Conservation (phyloP, 805 yeast genomes). For the Saccharomycopsis capsularis region DNA sequence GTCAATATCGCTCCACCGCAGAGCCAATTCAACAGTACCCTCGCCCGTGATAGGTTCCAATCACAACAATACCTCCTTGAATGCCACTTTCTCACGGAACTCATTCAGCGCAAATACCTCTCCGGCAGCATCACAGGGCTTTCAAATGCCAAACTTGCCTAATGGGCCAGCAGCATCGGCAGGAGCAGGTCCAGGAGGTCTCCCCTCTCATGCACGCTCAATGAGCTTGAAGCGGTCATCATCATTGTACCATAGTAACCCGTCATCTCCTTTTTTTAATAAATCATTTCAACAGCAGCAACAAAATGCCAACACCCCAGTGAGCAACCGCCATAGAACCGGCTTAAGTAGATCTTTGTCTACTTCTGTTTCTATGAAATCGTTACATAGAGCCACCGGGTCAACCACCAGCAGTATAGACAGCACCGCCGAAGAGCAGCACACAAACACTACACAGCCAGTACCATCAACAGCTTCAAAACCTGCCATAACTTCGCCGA, state of each 20-base stretch:
- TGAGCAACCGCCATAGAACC: no score
- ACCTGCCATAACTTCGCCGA: background rate
- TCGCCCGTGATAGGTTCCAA: background rate
- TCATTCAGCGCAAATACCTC: background rate
- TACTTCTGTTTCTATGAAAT: background rate
- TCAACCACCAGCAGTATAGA: background rate
- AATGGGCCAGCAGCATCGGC: background rate
- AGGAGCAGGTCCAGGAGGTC: no score
- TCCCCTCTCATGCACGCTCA: background rate
- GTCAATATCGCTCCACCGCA: background rate
- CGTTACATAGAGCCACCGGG: background rate
- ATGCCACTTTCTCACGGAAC: background rate
- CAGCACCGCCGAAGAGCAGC: background rate
- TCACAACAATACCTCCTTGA: background rate
- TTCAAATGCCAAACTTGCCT: constrained; percentile 5
- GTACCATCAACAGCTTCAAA: background rate
- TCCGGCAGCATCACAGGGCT: constrained; percentile 1
- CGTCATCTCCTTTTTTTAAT: constrained; percentile 3
- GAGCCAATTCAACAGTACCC: background rate
- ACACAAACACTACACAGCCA: background rate
- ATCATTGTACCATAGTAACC: constrained; percentile 11
- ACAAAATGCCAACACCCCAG: background rate
- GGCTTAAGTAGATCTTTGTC: background rate
- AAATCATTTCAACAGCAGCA: background rate
- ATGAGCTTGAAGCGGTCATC: constrained; percentile 11